Conservation (phyloP, 495 filamentous ascomycete genomes). For the Penicillium cataractarum region DNA sequence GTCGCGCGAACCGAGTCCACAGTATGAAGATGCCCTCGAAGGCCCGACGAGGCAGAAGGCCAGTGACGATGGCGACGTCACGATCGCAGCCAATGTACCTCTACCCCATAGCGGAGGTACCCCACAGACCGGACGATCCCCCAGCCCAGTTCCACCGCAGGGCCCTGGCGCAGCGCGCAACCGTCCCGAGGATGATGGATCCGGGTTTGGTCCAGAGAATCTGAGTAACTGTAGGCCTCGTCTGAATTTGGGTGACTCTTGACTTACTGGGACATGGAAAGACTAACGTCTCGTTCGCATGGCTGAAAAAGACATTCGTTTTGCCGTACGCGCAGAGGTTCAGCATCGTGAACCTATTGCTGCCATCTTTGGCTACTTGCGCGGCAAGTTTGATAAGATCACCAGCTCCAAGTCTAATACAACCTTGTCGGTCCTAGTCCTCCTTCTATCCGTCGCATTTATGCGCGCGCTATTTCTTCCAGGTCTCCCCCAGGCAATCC, state of each 20-base stretch:
- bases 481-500: constrained; percentile 66
- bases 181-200: constrained; percentile 36
- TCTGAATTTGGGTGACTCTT: constrained; percentile 21
- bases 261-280: constrained; percentile 31
- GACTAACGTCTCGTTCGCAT: constrained; percentile 38
- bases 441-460: constrained; percentile 60
- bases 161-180: constrained; percentile 24
- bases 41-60: constrained; percentile 26
- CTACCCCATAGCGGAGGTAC: constrained; percentile 55
- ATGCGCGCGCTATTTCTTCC: constrained; percentile 71
- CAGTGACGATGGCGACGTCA: constrained; percentile 43
- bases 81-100: constrained; percentile 61
- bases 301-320: constrained; percentile 71
- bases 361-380: constrained; percentile 66
- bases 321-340: constrained; percentile 82
- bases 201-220: constrained; percentile 44
- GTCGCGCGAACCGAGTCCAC: constrained; percentile 58
- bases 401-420: constrained; percentile 66
- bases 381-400: constrained; percentile 53
- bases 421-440: constrained; percentile 60
- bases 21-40: constrained; percentile 59
- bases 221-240: constrained; percentile 59
- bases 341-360: constrained; percentile 87
- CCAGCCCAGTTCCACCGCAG: constrained; percentile 48
- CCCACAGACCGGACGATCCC: constrained; percentile 55